These are phyloP conservation scores for Pythium rhizo-oryzae DNA, from an alignment of 352 stramenopile species.

Conservation along the genomic window DNA sequence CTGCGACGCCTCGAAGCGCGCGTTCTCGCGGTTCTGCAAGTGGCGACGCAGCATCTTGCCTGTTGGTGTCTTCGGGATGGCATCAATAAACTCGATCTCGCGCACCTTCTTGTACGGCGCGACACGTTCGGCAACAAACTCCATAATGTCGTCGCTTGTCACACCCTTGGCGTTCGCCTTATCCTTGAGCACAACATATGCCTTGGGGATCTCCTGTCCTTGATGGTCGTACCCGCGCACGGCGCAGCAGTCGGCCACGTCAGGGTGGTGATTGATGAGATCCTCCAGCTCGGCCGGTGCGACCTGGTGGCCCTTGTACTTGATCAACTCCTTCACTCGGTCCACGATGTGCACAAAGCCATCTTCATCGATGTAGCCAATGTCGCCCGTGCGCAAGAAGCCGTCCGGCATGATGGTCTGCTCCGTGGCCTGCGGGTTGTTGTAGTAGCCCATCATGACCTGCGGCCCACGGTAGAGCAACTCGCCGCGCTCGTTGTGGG, in stretches of 20 bases:
- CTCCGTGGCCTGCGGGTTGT: constrained; percentile 84
- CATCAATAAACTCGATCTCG: constrained; percentile 79
- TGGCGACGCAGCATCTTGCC: constrained; percentile 93
- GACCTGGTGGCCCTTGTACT: constrained; percentile 93
- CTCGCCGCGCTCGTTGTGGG: constrained; percentile 48
- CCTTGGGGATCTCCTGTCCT: constrained; percentile 89
- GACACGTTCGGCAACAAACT: constrained; percentile 75
- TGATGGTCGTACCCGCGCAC: constrained; percentile 52
- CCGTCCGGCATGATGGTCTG: constrained; percentile 75
- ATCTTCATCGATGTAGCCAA: constrained; percentile 93
- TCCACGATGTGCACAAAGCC: constrained; percentile 94
- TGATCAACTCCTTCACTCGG: constrained; percentile 95
- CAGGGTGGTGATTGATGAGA: constrained; percentile 80
- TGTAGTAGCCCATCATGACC: constrained; percentile 74
- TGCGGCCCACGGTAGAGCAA: constrained; percentile 59
- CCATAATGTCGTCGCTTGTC: constrained; percentile 63
- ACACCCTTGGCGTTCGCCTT: constrained; percentile 27
- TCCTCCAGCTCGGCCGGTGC: constrained; percentile 93
- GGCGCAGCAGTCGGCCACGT: constrained; percentile 46
- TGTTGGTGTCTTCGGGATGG: constrained; percentile 89
- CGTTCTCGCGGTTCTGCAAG: constrained; percentile 41
- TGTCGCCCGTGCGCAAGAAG: constrained; percentile 91
- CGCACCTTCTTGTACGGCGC: constrained; percentile 79
- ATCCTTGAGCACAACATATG: constrained; percentile 85
- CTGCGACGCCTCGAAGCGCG: constrained; percentile 3